These are phyloP conservation scores for Diversispora epigaea DNA, from an alignment of 192 early-diverging fungal species.

Conservation along the genomic window DNA sequence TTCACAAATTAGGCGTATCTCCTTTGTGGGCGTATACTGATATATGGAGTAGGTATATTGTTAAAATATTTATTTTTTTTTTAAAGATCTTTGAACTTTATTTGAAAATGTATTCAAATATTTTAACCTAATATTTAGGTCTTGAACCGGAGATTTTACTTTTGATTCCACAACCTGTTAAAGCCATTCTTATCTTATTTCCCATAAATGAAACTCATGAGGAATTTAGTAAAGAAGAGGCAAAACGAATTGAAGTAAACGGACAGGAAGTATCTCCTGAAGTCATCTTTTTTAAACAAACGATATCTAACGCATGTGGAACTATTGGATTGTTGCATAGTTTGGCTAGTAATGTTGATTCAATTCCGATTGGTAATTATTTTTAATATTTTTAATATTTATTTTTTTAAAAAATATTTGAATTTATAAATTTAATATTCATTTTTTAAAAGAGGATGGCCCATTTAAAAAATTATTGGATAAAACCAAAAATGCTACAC, in stretches of 20 bases:
- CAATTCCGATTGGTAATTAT: slow-evolving; percentile 40
- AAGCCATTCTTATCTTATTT: slow-evolving; percentile 87
- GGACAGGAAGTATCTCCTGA: slow-evolving; percentile 57
- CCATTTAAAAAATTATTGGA: slow-evolving; percentile 67
- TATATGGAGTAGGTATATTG: slow-evolving; percentile 62
- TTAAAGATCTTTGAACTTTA: too few relatives aligned
- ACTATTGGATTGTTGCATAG: slow-evolving; percentile 93
- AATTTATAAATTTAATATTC: neutral
- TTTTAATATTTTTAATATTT: neutral
- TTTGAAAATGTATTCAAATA: too few relatives aligned
- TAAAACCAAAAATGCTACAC: slow-evolving; percentile 58
- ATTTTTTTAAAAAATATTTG: neutral
- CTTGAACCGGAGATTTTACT: slow-evolving; percentile 81
- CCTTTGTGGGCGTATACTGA: slow-evolving; percentile 69
- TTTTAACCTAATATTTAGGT: slow-evolving; percentile 39
- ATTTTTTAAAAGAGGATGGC: slow-evolving; percentile 46
- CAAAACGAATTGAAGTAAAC: slow-evolving; percentile 42
- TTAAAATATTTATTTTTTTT: too few relatives aligned
- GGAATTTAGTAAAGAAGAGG: slow-evolving; percentile 50
- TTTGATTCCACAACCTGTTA: slow-evolving; percentile 79
- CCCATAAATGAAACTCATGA: slow-evolving; percentile 69
- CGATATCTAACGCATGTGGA: slow-evolving; percentile 90
- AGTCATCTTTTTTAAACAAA: slow-evolving; percentile 81
- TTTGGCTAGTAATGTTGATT: slow-evolving; percentile 70
- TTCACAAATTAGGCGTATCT: slow-evolving; percentile 69